Base-by-base conservation (phyloP, 148 eudicot genomes). In the Persicaria maculosa region DNA sequence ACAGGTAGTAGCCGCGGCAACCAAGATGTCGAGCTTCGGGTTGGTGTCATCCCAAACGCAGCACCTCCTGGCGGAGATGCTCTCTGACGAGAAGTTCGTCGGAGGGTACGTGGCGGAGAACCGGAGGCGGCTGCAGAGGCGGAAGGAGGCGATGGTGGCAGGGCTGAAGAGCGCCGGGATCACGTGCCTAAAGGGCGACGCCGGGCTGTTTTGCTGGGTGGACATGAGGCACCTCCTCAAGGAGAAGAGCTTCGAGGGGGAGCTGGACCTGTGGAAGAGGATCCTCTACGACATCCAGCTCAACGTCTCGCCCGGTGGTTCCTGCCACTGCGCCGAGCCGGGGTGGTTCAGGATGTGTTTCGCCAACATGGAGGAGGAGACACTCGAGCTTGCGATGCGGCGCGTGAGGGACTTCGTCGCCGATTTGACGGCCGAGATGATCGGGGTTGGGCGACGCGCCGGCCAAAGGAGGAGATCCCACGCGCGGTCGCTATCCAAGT, bases 11-110 rank as follows among this genome's bases (percentile, higher is more conserved):
- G 57, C 85, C 0, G 92, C 95, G 0, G 95, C 97, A 1, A 92
- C 94, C 3, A 92, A 92, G 53, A 92, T 92, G 97, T 89, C 97
- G 2, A 89, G 94, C 65, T 92, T 92, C 74, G 94, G 94, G 14
- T 78, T 90, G 1, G 61, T 92, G 47, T 92, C 97, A 31, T 86
- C 97, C 16, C 94, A 88, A 69, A 92, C 97, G 8, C 97, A 92
- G 47, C 79, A 88, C 74, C 90, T 92, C 16, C 82, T 92, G 2
- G 79, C 91, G 1, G 77, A 75, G n/a, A 84, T 92, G 45, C 82
- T 92, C 9, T 86, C 94, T 2, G 92, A 92, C 58, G 70, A 77
- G 6, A 84, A 77, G 48, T 92, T 92, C 78, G 83, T 86, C 16
- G 47, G 65, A 4, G 15, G 45, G 6, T 92, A 89, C 79, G 74